Base-by-base conservation (phyloP, 345 rosid genomes). In the Arabidopsis thaliana region DNA sequence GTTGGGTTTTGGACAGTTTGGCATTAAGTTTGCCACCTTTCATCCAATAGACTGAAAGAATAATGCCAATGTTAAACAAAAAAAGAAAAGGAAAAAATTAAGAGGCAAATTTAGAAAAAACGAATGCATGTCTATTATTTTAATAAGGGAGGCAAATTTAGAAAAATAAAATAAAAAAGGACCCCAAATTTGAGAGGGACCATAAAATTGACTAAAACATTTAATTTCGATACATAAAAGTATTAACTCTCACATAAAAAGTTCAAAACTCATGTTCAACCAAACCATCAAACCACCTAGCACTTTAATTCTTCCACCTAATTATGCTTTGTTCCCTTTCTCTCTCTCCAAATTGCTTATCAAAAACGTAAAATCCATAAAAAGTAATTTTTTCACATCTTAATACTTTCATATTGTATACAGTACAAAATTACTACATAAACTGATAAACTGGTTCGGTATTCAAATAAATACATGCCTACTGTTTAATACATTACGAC, bases 231-330 rank as follows among this genome's bases (percentile, higher is more conserved):
- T 75, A 37, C 32, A 73, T 23, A 73, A 73, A 74, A 58, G 46
- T 41, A 75, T 33, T 14, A 72, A 46, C 58, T 48, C 11, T 56
- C 34, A 5, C 20, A 55, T 69, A 44, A 62, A 36, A 50, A 42
- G 63, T 33, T 67, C 30, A 41, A 67, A 76, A 25, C 71, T 61
- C 80, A 71, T 71, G 77, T 78, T 78, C 77, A 71, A 71, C 73
- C 73, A 71, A 65, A 65, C 72, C 33, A 71, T 57, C 73, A 78
- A 65, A 78, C 80, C 4, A 56, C 71, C 46, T 6, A 46, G 14
- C 52, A 56, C 53, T 45, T 69, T 36, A 64, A 64, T 64, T 55
- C 75, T 49, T 44, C 66, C 50, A 78, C 73, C 68, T 59, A 78
- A 65, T 42, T 8, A 57, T 24, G 40, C 23, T 71, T 48, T 48